Percentiles rank a stretch among this genome's conserved stretches.
These are phyloP conservation scores for Albifimbria verrucaria DNA, from an alignment of 2,329 filamentous ascomycete genomes.

Conservation along the genomic window DNA sequence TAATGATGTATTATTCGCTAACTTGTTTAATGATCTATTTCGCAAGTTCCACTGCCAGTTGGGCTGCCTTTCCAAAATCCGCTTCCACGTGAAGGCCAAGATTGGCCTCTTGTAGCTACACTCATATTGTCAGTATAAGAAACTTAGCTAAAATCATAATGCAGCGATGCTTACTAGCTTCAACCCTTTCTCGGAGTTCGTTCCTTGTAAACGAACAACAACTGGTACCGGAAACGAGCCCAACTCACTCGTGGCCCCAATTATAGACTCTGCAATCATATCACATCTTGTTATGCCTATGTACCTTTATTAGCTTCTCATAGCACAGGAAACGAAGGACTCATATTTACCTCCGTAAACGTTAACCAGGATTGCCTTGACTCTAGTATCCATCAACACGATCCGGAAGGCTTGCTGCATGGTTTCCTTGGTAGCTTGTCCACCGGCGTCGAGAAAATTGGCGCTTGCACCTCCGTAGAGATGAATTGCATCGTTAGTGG, in stretches of 20 bases:
- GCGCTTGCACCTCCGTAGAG: slow-evolving; percentile 65
- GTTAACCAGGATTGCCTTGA: slow-evolving; percentile 63
- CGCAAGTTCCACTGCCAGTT: slow-evolving; percentile 29
- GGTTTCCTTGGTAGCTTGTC: slow-evolving; percentile 79
- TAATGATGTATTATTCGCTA: no score
- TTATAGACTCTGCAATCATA: slow-evolving; percentile 49
- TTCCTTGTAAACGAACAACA: slow-evolving; percentile 45
- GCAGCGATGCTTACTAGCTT: slow-evolving; percentile 29
- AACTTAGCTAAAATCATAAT: background rate
- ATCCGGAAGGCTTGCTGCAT: slow-evolving; percentile 75
- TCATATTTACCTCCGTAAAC: slow-evolving; percentile 42
- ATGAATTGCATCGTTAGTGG: slow-evolving; percentile 77
- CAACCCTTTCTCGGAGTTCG: slow-evolving; percentile 38
- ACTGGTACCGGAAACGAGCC: slow-evolving; percentile 37
- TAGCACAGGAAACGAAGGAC: background rate
- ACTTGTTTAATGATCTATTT: slow-evolving; percentile 4
- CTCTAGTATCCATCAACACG: slow-evolving; percentile 66
- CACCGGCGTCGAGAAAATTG: slow-evolving; percentile 88
- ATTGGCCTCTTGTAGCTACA: slow-evolving; percentile 30
- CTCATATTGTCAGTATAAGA: background rate
- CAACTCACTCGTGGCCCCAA: slow-evolving; percentile 35
- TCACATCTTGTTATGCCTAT: slow-evolving; percentile 45
- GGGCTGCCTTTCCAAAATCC: slow-evolving; percentile 33
- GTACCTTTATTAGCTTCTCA: background rate
- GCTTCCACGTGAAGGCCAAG: slow-evolving; percentile 34